Conservation (phyloP, 164 flowering plant species). For the Umbellularia californica region DNA sequence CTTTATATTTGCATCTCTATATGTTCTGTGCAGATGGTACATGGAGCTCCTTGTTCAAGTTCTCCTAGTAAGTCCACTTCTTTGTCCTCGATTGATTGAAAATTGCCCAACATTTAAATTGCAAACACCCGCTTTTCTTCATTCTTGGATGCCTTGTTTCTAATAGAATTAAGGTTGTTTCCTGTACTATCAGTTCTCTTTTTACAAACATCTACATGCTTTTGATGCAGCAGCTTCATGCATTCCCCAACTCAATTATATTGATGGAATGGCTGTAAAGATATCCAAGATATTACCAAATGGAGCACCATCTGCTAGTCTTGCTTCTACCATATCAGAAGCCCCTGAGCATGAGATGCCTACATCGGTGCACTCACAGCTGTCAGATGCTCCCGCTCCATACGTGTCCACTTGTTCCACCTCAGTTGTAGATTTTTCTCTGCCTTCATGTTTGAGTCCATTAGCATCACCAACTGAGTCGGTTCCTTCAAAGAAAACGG, state of each 20-base stretch:
- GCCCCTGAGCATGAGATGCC: conserved; percentile 22
- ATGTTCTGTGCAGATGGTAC: conserved; percentile 30
- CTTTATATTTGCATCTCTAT: background rate
- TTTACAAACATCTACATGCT: background rate
- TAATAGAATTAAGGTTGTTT: background rate
- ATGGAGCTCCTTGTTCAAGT: conserved; percentile 29
- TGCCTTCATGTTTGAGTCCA: conserved; percentile 21
- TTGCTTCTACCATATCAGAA: conserved; percentile 21
- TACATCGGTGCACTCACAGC: conserved; percentile 16
- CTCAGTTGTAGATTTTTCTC: conserved; percentile 22
- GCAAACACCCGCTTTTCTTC: background rate
- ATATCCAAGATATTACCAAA: conserved; percentile 9
- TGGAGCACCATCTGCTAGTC: conserved; percentile 20
- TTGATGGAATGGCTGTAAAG: conserved; percentile 19
- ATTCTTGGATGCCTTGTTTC: background rate
- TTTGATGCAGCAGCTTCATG: conserved; percentile 24
- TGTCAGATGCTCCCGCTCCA: conserved; percentile 17
- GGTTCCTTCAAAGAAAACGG: conserved; percentile 25
- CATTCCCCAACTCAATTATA: conserved; percentile 15
- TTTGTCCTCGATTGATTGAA: background rate
- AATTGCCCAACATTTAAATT: background rate
- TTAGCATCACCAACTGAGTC: conserved; percentile 23
- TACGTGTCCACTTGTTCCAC: conserved; percentile 23
- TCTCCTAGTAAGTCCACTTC: conserved; percentile 36
- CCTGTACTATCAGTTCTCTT: background rate